These are phyloP conservation scores for Dictyostelium firmibasis DNA, from an alignment of 78 protist species.

Conservation along the genomic window DNA sequence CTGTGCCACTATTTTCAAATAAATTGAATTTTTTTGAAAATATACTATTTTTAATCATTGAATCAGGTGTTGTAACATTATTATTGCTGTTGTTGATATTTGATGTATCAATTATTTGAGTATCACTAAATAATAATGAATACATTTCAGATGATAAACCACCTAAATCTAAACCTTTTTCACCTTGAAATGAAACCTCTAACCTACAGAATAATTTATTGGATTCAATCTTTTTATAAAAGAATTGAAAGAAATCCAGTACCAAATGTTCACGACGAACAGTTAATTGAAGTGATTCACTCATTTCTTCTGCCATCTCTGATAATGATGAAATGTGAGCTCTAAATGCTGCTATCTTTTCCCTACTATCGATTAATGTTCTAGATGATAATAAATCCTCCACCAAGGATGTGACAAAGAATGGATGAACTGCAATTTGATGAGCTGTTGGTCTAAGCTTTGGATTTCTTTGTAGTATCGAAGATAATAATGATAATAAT, in stretches of 20 bases:
- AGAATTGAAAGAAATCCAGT: constrained; percentile 29
- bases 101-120: not conserved
- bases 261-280: not conserved
- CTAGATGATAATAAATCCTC: constrained; percentile 27
- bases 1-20: not conserved
- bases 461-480: constrained; percentile 21
- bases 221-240: constrained; percentile 11
- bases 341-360: constrained; percentile 66
- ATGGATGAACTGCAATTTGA: constrained; percentile 73
- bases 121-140: constrained; percentile 35
- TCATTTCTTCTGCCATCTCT: constrained; percentile 34
- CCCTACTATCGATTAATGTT: constrained; percentile 35
- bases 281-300: not conserved
- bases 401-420: constrained; percentile 46
- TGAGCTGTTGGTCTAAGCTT: constrained; percentile 30
- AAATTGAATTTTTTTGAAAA: constrained; percentile 39
- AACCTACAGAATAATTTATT: constrained; percentile 21
- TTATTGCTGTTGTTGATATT: not conserved
- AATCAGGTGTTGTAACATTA: not conserved
- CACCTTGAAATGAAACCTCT: constrained; percentile 57
- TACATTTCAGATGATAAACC: constrained; percentile 61
- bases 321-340: constrained; percentile 40
- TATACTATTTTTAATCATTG: constrained; percentile 20
- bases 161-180: constrained; percentile 68
- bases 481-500: not conserved